Evolutionary conservation across 352 stramenopile species (phyloP), one percentile per base, ranked within the genome.

Genomic region (Phytophthora tubulina): DNA sequence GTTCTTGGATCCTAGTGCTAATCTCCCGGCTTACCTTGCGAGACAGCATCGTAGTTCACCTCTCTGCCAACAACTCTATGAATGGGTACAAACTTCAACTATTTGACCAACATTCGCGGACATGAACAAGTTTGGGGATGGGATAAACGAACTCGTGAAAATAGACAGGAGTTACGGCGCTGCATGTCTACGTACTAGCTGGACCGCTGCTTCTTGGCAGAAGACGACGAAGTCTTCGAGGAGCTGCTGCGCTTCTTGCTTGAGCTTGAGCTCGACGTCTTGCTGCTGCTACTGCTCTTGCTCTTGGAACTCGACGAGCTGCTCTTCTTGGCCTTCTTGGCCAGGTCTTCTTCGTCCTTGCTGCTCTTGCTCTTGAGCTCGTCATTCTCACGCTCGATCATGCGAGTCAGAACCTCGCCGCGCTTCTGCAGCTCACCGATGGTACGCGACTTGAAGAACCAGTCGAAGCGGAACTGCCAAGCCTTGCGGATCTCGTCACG

Each of bases 381-480:
- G 36, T 97, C 93, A 65, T 97, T 97, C 78, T 98, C 95, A 44
- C 90, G 93, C 80, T 99, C 95, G 31, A 99, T 95, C 80, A 99
- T 93, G 35, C 92, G 91, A 11, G 98, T 98, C 32, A 99, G 84
- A 13, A 97, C 81, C 72, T 99, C 97, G 13, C 96, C 97, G 45
- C 98, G 96, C 79, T 98, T 98, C 75, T 99, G 96, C 32, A 99
- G 91, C 81, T 99, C 98, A n/a, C 84, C 85, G 31, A 98, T 97
- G 67, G 94, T 99, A 44, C 98, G 88, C 36, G 95, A 99, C 82
- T 99, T 99, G 84, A 99, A 99, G 72, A 99, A 99, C 97, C 97
- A 99, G 78, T 99, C 96, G 65, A 99, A 99, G 10, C 97, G 94
- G 79, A 99, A 99, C 75, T 99, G 97, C 97, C 96, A 99, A 15